A percentile compares a stretch with the other conserved stretches of the same genome.
Evolutionary conservation across 2,329 filamentous ascomycete genomes (phyloP).

Genomic region (Fusarium pseudograminearum): DNA sequence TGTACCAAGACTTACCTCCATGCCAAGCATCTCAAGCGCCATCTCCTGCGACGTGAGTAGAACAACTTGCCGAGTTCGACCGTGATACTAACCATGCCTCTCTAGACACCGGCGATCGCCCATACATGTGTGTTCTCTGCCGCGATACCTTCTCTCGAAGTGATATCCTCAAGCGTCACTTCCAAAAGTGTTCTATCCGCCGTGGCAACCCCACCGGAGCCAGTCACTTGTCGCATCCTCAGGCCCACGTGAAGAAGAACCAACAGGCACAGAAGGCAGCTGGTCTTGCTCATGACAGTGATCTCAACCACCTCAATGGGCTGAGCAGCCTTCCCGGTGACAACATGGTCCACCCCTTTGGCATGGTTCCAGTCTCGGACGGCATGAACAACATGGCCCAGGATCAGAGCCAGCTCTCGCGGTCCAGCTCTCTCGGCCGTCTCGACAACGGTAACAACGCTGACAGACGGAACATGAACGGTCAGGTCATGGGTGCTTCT

Average conservation of each 20-base stretch:
- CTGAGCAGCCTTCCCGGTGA: slow-evolving; percentile 69
- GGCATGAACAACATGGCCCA: slow-evolving; percentile 70
- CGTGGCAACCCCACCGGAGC: slow-evolving; percentile 95
- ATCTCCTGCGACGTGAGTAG: slow-evolving; percentile 92
- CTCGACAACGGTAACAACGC: slow-evolving; percentile 67
- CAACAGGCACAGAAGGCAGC: slow-evolving; percentile 69
- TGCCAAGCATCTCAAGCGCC: slow-evolving; percentile 96
- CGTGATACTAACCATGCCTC: slow-evolving; percentile 46
- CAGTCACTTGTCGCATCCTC: slow-evolving; percentile 92
- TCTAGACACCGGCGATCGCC: slow-evolving; percentile 93
- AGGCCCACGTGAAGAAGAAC: slow-evolving; percentile 87
- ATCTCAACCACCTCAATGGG: slow-evolving; percentile 70
- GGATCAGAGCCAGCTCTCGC: slow-evolving; percentile 72
- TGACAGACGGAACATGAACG: slow-evolving; percentile 68
- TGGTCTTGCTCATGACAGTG: slow-evolving; percentile 65
- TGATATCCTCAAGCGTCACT: slow-evolving; percentile 98
- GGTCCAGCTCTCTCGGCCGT: slow-evolving; percentile 70
- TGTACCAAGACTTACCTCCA: slow-evolving; percentile 99
- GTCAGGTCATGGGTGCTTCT: slow-evolving; percentile 63
- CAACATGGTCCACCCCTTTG: slow-evolving; percentile 68
- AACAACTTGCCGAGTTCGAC: slow-evolving; percentile 45
- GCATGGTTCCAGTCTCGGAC: slow-evolving; percentile 68
- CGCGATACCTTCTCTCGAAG: slow-evolving; percentile 98
- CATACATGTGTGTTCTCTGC: slow-evolving; percentile 98
- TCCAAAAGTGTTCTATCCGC: slow-evolving; percentile 98